Evolutionary conservation across 768 basidiomycete species (phyloP), one percentile per base, ranked within the genome.

Genomic region (Rickenella mellea): DNA sequence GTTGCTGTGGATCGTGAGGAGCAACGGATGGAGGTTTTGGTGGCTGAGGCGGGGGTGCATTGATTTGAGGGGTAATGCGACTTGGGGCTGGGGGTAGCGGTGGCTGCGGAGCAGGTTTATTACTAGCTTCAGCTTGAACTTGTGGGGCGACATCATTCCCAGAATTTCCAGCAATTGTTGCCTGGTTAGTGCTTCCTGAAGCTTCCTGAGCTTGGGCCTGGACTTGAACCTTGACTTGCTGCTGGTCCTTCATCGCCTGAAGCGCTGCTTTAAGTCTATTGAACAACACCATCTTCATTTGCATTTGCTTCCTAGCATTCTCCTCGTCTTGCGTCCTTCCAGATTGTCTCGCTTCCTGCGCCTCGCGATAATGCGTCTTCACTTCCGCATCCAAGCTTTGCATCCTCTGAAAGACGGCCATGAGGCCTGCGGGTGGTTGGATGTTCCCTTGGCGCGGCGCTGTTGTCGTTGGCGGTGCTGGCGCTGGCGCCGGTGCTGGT

Each of bases 381-480:
- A 39, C n/a, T 15, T 25, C 39, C n/a, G 12, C 19, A 43, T 27
- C 11, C 48, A 42, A 35, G 27, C 41, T 37, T 40, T 14, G 39
- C 2, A 15, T 28, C 15, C 10, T 10, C 17, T 10, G 9, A 25
- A 3, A 17, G 11, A 10, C 10, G 40, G 31, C 36, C 40, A 40
- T 26, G 41, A 46, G 31, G 39, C 30, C 28, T 20, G 42, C 6
- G 32, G 9, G 21, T 15, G 28, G 12, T 40, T 47, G 27, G 35
- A 31, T 40, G 28, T 40, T 37, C 52, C 48, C 39, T 45, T 49
- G 28, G 47, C 47, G 22, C 51, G 47, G 19, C 58, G 45, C 29
- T 58, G 61, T 22, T 49, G 43, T 25, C 52, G 40, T 1, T 44
- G 39, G 39, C 26, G 58, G 15, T 41, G 47, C 42, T 30, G 41